Percentiles rank a stretch among this genome's conserved stretches.
phyloP scores from a whole-genome alignment of 2,329 filamentous ascomycete species.

The Curvularia spicifera region DNA sequence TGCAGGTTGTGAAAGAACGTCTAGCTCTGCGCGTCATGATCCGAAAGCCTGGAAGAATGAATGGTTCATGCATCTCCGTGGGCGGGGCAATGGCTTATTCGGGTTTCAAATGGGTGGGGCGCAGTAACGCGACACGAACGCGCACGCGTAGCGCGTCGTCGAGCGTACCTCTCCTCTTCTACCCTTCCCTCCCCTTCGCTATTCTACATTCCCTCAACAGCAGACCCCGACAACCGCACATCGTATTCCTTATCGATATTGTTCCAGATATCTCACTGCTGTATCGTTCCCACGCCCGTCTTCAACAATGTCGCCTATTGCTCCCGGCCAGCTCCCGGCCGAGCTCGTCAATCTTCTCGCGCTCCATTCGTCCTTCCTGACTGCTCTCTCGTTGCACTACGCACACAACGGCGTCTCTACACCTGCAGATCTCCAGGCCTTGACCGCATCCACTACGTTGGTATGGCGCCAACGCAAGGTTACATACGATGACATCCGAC shows the following conservation, averaged over 20 bases:
- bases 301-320: slow-evolving; percentile 41
- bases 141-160: slow-evolving; percentile 20
- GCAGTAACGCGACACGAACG: slow-evolving; percentile 31
- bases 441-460: slow-evolving; percentile 52
- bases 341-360: slow-evolving; percentile 53
- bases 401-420: slow-evolving; percentile 57
- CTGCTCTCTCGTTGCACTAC: slow-evolving; percentile 57
- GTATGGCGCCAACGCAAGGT: slow-evolving; percentile 57
- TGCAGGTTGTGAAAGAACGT: not conserved
- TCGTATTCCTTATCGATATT: slow-evolving; percentile 26
- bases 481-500: slow-evolving; percentile 54
- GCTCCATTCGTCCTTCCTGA: slow-evolving; percentile 58
- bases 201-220: slow-evolving; percentile 34
- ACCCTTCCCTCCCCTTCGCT: slow-evolving; percentile 27
- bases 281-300: slow-evolving; percentile 30
- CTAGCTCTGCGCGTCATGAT: not conserved
- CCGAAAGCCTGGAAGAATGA: not conserved
- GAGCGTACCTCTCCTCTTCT: slow-evolving; percentile 29
- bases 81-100: slow-evolving; percentile 15
- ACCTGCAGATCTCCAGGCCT: slow-evolving; percentile 51
- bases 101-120: slow-evolving; percentile 34
- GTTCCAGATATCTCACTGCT: slow-evolving; percentile 26
- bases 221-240: slow-evolving; percentile 20
- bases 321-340: slow-evolving; percentile 46
- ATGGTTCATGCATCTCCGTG: slow-evolving; percentile 11